Percentiles rank a stretch among this genome's conserved stretches.
Evolutionary conservation across 768 basidiomycete genomes (phyloP).

Genomic region (Lactarius sanguifluus): DNA sequence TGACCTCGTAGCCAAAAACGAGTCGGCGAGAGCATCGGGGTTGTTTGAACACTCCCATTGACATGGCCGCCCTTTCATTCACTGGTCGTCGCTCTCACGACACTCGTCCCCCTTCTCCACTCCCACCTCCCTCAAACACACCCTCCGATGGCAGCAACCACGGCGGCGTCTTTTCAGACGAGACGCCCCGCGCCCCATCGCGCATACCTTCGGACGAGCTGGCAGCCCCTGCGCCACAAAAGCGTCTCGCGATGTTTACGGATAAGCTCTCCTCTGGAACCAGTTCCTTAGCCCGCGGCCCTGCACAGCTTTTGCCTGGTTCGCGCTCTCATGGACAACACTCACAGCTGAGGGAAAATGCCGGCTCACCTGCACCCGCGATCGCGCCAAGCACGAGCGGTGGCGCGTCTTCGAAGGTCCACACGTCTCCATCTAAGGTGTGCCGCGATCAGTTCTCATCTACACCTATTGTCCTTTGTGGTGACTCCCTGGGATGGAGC

Average conservation of each 20-base stretch:
- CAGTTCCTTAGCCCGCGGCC: conserved; percentile 25
- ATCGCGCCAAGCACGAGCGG: conserved; percentile 30
- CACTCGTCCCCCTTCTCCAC: background rate
- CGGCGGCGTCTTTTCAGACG: background rate
- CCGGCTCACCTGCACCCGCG: conserved; percentile 31
- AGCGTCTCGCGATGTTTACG: conserved; percentile 31
- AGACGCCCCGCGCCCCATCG: background rate
- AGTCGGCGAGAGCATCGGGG: background rate
- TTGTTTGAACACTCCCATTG: background rate
- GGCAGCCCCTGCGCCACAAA: conserved; percentile 3
- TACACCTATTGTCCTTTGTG: background rate
- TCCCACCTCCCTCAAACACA: background rate
- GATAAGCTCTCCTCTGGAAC: conserved; percentile 33
- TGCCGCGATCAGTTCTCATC: background rate
- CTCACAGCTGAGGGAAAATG: conserved; percentile 28
- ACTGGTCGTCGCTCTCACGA: background rate
- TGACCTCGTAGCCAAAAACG: background rate
- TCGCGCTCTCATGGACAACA: conserved; percentile 29
- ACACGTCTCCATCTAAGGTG: conserved; percentile 27
- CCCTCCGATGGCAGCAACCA: background rate
- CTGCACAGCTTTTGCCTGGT: conserved; percentile 29
- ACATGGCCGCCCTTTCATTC: background rate
- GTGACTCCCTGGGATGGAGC: background rate
- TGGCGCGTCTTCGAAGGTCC: conserved; percentile 36
- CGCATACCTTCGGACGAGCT: conserved; percentile 2